Evolutionary conservation across 768 basidiomycete species (phyloP).

Genomic region (Podaxis sp.): DNA sequence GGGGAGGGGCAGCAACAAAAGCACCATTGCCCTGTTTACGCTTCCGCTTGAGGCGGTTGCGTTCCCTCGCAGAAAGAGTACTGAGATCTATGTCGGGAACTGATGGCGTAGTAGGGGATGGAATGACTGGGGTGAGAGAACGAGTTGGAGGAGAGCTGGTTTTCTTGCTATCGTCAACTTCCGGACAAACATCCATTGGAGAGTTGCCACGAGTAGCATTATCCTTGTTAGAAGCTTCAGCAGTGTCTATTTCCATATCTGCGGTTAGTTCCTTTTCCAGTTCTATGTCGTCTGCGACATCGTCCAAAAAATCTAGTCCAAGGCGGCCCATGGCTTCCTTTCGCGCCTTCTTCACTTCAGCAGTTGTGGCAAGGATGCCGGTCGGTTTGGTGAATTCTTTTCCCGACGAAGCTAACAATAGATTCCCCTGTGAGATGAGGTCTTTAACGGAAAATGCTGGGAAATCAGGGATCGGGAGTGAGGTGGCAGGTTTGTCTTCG

Average conservation of each 20-base stretch:
- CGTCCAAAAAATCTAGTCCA: conserved; percentile 83
- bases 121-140: conserved; percentile 45
- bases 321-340: conserved; percentile 87
- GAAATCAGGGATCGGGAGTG: conserved; percentile 51
- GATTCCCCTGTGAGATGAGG: conserved; percentile 70
- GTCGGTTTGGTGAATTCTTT: conserved; percentile 83
- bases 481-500: conserved; percentile 22
- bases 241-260: conserved; percentile 48
- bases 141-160: conserved; percentile 36
- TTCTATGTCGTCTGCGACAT: conserved; percentile 80
- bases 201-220: conserved; percentile 7
- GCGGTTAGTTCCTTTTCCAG: conserved; percentile 77
- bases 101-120: conserved; percentile 46
- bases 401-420: conserved; percentile 89
- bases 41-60: conserved; percentile 92
- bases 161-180: conserved; percentile 36
- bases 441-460: conserved; percentile 76
- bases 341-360: conserved; percentile 83
- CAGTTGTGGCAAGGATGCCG: conserved; percentile 67
- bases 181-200: conserved; percentile 36
- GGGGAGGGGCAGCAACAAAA: conserved; percentile 74
- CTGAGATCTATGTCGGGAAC: conserved; percentile 45
- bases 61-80: conserved; percentile 85
- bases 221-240: conserved; percentile 20
- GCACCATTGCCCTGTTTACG: conserved; percentile 84